A percentile compares a stretch with the other conserved stretches of the same genome.
Evolutionary conservation across 345 rosid species (phyloP).

Genomic region (Salix exigua): DNA sequence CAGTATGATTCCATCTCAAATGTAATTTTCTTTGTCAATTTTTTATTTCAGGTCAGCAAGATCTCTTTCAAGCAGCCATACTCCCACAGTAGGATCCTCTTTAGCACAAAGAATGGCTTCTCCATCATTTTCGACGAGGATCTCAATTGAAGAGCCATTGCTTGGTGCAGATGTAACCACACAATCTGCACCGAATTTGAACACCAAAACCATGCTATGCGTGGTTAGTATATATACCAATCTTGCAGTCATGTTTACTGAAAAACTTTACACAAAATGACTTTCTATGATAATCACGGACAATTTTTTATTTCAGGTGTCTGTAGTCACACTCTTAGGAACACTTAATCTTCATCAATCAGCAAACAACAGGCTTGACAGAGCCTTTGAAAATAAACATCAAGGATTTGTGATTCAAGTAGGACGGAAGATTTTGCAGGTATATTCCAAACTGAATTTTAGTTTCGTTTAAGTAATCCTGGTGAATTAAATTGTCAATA

Average conservation of each 20-base stretch:
- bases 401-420: constrained; percentile 42
- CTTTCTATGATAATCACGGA: neutral
- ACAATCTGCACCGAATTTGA: constrained; percentile 39
- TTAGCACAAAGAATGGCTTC: constrained; percentile 51
- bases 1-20: neutral
- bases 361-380: constrained; percentile 18
- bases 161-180: constrained; percentile 37
- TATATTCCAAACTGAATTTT: constrained; percentile 30
- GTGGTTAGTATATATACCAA: constrained; percentile 39
- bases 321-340: constrained; percentile 49
- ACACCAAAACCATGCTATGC: constrained; percentile 58
- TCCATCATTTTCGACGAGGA: constrained; percentile 26
- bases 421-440: constrained; percentile 72
- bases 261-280: neutral
- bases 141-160: constrained; percentile 60
- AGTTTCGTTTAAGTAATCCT: neutral
- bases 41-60: constrained; percentile 64
- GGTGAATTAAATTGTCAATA: neutral
- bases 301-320: constrained; percentile 39
- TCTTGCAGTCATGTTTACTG: neutral
- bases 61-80: constrained; percentile 70
- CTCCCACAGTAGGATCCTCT: constrained; percentile 58
- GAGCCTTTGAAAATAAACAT: constrained; percentile 28
- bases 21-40: neutral
- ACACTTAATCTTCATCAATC: constrained; percentile 37